These are phyloP conservation scores for Paramyrothecium roridum DNA, from an alignment of 2,329 filamentous ascomycete species.

Conservation along the genomic window DNA sequence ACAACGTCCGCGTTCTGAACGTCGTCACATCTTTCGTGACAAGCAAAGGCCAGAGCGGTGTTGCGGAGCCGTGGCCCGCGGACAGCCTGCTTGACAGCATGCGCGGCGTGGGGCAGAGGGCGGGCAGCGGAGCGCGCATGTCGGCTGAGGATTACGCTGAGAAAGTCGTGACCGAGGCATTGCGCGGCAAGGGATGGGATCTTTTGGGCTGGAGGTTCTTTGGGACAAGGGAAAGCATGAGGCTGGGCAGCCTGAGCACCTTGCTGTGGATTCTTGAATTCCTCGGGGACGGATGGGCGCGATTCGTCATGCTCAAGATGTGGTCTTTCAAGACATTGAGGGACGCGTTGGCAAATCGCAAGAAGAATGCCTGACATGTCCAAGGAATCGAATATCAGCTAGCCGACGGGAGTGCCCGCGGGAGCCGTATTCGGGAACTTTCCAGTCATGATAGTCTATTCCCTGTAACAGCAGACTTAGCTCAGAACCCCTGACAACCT, in stretches of 20 bases:
- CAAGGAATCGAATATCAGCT: not conserved
- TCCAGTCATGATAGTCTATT: too few species aligned
- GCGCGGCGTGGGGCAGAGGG: conserved; percentile 5
- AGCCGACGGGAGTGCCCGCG: too few species aligned
- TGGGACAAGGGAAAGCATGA: conserved; percentile 5
- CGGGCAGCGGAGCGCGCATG: conserved; percentile 7
- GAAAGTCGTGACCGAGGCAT: conserved; percentile 5
- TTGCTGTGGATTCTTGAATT: conserved; percentile 6
- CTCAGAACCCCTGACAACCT: too few species aligned
- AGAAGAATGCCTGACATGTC: not conserved
- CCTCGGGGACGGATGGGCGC: conserved; percentile 6
- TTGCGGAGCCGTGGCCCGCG: conserved; percentile 5
- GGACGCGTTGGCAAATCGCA: conserved; percentile 1
- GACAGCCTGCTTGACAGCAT: conserved; percentile 9
- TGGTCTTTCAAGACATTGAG: conserved; percentile 6
- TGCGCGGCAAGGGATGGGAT: conserved; percentile 8
- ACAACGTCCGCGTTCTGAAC: conserved; percentile 17
- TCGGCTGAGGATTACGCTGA: conserved; percentile 7
- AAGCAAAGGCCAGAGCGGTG: conserved; percentile 6
- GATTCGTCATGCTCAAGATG: conserved; percentile 7
- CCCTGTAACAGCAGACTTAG: too few species aligned
- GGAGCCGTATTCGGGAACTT: too few species aligned
- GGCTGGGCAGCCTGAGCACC: conserved; percentile 3
- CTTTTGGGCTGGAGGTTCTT: conserved; percentile 7
- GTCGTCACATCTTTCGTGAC: conserved; percentile 8